These are phyloP conservation scores for Thermothielavioides terrestris DNA, from an alignment of 495 filamentous ascomycete species.

Conservation along the genomic window DNA sequence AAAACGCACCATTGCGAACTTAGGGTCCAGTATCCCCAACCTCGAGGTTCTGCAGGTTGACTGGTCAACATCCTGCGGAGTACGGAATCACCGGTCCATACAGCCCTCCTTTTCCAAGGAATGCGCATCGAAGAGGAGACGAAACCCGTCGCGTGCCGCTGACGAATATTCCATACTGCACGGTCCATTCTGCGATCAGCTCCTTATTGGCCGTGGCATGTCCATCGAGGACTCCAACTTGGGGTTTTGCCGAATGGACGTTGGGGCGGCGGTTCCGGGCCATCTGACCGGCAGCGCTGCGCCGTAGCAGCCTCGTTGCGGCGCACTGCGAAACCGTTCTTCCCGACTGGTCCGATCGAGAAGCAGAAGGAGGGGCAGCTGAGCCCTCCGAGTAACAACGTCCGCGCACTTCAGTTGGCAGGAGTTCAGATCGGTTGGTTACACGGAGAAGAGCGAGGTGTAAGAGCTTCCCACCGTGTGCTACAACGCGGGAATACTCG, in stretches of 20 bases:
- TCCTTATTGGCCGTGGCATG: not conserved
- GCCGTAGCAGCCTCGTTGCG: not conserved
- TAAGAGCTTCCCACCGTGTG: not conserved
- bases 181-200: not conserved
- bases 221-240: not conserved
- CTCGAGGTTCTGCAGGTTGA: too few relatives aligned
- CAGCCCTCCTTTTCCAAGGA: not conserved
- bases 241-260: not conserved
- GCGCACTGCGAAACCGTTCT: not conserved
- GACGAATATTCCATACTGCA: not conserved
- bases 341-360: not conserved
- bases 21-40: too few relatives aligned
- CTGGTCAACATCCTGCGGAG: not conserved
- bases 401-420: too few relatives aligned
- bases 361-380: slow-evolving; percentile 7
- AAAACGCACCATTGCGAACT: too few relatives aligned
- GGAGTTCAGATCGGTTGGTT: slow-evolving; percentile 1
- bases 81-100: not conserved
- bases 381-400: not conserved
- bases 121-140: too few relatives aligned
- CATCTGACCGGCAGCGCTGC: not conserved
- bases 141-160: not conserved
- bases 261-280: not conserved
- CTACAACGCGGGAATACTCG: too few relatives aligned
- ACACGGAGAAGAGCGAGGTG: not conserved